Base-by-base conservation (phyloP, 2,329 filamentous ascomycete species). In the Beauveria scarabaeidicola region DNA sequence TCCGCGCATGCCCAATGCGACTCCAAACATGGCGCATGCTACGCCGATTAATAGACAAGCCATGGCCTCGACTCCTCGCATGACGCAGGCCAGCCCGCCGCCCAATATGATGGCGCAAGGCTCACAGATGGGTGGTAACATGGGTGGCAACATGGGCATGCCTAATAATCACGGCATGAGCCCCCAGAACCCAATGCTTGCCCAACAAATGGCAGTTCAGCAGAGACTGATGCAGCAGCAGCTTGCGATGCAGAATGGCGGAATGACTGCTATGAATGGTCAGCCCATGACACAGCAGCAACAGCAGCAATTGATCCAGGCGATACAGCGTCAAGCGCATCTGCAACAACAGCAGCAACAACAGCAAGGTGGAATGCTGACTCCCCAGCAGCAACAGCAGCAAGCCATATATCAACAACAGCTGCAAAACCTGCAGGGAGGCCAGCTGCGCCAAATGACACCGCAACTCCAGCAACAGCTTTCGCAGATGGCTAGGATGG, bases 61-160 rank as follows among this genome's bases (percentile, higher is more conserved):
- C 67, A 78, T 81, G 66, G 72, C 75, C 11, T 76, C 80, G 15
- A 87, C 84, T 11, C 85, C 85, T 50, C 80, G 83, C 60, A 84
- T 86, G 79, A 77, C 74, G 32, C 84, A 87, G 69, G 80, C 78
- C 27, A 87, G 84, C 67, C 83, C 85, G 21, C 79, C 83, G 50
- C 81, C 83, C 48, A 77, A 75, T 43, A 81, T 82, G 75, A 81
- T 86, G 77, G 75, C 79, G 1, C 80, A 83, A 59, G 77, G 77
- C 62, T 81, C 80, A 61, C 81, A 82, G 65, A 78, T 83, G 71
- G 76, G 77, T 25, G 76, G 77, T 61, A 70, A 64, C 53, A 78
- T 83, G 71, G 56, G 47, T 2, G 77, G 77, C 61, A 70, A 64
- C 55, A 78, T 83, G 71, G 57, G 57, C n/a, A 77, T 83, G 69